phyloP scores from a whole-genome alignment of 768 basidiomycete species.

The Lactarius trivialis region DNA sequence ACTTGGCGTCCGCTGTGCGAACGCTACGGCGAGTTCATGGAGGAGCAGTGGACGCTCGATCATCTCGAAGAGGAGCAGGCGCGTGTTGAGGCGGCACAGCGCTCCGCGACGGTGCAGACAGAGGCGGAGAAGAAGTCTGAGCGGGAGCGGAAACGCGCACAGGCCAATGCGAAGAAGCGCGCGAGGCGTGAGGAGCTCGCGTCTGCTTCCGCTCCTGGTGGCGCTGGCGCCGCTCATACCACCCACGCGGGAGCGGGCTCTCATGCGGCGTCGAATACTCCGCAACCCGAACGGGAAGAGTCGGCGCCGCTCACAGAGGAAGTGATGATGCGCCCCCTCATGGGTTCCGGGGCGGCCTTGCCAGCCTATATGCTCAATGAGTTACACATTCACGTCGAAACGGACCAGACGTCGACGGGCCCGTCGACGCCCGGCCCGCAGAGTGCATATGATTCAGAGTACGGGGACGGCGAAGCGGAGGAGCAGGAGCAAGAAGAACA shows the following conservation, averaged over 20 bases:
- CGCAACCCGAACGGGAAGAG: conserved; percentile 14
- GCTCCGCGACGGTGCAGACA: conserved; percentile 52
- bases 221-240: neutral
- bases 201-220: neutral
- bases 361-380: conserved; percentile 17
- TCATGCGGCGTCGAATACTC: conserved; percentile 9
- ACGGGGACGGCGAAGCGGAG: conserved; percentile 12
- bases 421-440: conserved; percentile 20
- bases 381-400: conserved; percentile 11
- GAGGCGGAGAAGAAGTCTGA: conserved; percentile 59
- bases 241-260: neutral
- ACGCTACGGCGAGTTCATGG: conserved; percentile 78
- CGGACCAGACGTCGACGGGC: conserved; percentile 21
- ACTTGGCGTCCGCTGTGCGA: conserved; percentile 80
- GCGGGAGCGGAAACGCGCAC: conserved; percentile 42
- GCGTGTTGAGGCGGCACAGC: conserved; percentile 32
- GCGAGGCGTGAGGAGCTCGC: conserved; percentile 34
- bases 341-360: conserved; percentile 6
- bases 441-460: conserved; percentile 21
- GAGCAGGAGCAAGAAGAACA: conserved; percentile 19
- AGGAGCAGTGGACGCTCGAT: conserved; percentile 77
- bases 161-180: conserved; percentile 47
- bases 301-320: conserved; percentile 12
- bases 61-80: conserved; percentile 69
- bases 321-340: conserved; percentile 9